These are phyloP conservation scores for Cicer cuneatum DNA, from an alignment of 306 rosid genomes.

Conservation along the genomic window DNA sequence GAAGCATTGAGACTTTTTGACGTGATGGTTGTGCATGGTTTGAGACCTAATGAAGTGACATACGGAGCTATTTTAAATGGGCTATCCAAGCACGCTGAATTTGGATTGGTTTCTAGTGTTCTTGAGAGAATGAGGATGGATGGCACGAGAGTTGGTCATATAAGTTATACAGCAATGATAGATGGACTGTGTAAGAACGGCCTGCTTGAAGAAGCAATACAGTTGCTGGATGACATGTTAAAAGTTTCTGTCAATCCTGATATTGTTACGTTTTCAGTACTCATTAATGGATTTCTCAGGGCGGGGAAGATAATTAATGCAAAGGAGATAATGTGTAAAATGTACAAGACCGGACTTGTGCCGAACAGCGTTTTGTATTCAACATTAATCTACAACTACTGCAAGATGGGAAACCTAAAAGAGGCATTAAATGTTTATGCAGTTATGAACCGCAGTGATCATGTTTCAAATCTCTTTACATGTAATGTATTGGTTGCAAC, in stretches of 20 bases:
- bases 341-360: slow-evolving; percentile 61
- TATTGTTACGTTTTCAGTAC: slow-evolving; percentile 68
- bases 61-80: slow-evolving; percentile 67
- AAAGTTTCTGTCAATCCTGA: slow-evolving; percentile 59
- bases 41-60: slow-evolving; percentile 68
- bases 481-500: slow-evolving; percentile 63
- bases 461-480: slow-evolving; percentile 58
- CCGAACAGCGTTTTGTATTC: slow-evolving; percentile 66
- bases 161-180: slow-evolving; percentile 61
- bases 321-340: slow-evolving; percentile 69
- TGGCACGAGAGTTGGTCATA: slow-evolving; percentile 50
- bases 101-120: slow-evolving; percentile 55
- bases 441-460: slow-evolving; percentile 63
- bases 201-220: slow-evolving; percentile 65
- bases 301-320: slow-evolving; percentile 63
- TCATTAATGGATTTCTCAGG: slow-evolving; percentile 73
- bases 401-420: slow-evolving; percentile 64
- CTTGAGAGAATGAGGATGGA: slow-evolving; percentile 63
- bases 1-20: slow-evolving; percentile 70
- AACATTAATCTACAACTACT: slow-evolving; percentile 67
- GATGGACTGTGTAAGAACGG: slow-evolving; percentile 78
- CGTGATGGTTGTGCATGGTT: slow-evolving; percentile 60
- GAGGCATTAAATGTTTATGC: slow-evolving; percentile 66
- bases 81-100: slow-evolving; percentile 62
- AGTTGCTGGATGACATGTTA: slow-evolving; percentile 58